Conservation (phyloP, 225 moss, liverwort and hornwort species). For the Sphagnum contortum region DNA sequence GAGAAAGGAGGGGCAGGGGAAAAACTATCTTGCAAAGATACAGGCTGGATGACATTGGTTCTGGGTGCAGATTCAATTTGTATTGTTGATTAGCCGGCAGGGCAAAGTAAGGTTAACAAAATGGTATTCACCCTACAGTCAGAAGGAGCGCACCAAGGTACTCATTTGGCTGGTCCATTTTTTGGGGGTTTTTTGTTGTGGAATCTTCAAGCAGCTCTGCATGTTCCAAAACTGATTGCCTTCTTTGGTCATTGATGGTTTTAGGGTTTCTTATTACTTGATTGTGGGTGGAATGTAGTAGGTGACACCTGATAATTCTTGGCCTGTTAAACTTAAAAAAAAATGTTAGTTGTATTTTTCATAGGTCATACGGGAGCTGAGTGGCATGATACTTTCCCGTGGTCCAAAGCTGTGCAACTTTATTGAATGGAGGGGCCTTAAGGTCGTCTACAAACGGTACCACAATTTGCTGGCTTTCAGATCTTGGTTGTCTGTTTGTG, state of each 20-base stretch:
- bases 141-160: conserved; percentile 97
- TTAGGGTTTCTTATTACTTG: too few relatives aligned
- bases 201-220: too few relatives aligned
- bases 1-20: too few relatives aligned
- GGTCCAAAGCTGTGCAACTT: conserved; percentile 97
- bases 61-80: conserved; percentile 78
- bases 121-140: conserved; percentile 94
- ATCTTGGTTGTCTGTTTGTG: too few relatives aligned
- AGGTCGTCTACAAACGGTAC: conserved; percentile 91
- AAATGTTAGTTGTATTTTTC: background rate
- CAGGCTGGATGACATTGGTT: too few relatives aligned
- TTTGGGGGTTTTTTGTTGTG: too few relatives aligned
- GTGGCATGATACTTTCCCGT: conserved; percentile 78
- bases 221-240: too few relatives aligned
- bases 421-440: conserved; percentile 96
- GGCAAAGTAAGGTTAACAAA: conserved; percentile 98
- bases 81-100: conserved; percentile 95
- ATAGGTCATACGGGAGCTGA: conserved; percentile 87
- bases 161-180: background rate
- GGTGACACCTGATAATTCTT: too few relatives aligned
- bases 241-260: too few relatives aligned
- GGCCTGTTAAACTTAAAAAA: too few relatives aligned
- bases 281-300: too few relatives aligned
- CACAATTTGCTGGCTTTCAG: background rate
- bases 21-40: too few relatives aligned